Evolutionary conservation across 768 basidiomycete species (phyloP), one percentile per base, ranked within the genome.

Genomic region (Coprinellus micaceus): DNA sequence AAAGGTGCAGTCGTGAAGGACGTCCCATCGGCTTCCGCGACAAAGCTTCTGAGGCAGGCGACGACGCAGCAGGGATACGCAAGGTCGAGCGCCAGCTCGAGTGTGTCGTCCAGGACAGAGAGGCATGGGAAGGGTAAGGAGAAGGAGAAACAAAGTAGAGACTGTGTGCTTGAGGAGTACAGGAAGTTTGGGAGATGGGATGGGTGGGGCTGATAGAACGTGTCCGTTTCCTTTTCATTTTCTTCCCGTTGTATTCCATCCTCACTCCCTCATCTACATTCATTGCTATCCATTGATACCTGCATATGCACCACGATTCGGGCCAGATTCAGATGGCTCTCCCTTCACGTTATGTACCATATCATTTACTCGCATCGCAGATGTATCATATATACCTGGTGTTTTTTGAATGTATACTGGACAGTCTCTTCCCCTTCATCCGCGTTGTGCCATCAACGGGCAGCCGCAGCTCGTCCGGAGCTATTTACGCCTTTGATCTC

Each of bases 121-220:
- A 26, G 47, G 58, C 81, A 75, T 61, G 83, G 82, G 58, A 73
- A 75, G 33, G 82, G 83, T 47, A 79, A 80, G 66, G 83, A 79
- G 51, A 74, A 41, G 6, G 54, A 68, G 60, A 84, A 82, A 66
- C 81, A 86, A 58, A 79, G 82, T 57, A 76, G 83, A 47, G 82
- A 86, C 26, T 86, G 92, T 66, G 74, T 78, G 12, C 66, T 94
- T 49, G 77, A 84, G 61, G 92, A 94, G 67, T 94, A 85, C 68
- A 74, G 91, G 60, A 78, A 87, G 61, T 94, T 86, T 65, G 93
- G 92, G 22, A 77, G 89, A 54, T 93, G 91, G 90, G 92, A 94
- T 75, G 92, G 91, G 0, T 94, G 92, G 92, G 83, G 77, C 29
- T 85, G 65, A 66, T n/a, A n/a, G n/a, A 11, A 47, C 13, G 11